Evolutionary conservation across 2,329 filamentous ascomycete genomes (phyloP).

Genomic region (Clonostachys sp.): DNA sequence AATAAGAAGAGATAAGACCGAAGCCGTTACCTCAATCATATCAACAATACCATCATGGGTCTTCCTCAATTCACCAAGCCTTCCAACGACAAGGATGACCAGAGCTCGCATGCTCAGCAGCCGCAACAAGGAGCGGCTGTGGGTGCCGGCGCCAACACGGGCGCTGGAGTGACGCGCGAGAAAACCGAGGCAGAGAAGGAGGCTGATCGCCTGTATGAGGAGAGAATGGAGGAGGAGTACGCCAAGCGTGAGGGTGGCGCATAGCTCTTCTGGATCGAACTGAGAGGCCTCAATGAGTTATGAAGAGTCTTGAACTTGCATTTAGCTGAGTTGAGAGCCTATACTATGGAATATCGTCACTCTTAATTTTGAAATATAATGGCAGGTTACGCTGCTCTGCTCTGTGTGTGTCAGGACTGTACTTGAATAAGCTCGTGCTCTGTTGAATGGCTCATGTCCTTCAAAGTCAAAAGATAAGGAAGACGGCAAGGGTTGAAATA

Average conservation of each 20-base stretch:
- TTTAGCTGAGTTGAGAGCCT: too few relatives aligned
- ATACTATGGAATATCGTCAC: too few relatives aligned
- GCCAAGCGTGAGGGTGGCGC: constrained; percentile 49
- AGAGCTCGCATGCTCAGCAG: constrained; percentile 7
- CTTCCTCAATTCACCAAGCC: constrained; percentile 11
- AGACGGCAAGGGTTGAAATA: too few relatives aligned
- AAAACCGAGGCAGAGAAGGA: constrained; percentile 45
- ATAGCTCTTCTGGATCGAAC: constrained; percentile 9
- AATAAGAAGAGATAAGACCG: neutral
- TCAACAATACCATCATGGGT: constrained; percentile 14
- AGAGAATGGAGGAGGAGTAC: constrained; percentile 51
- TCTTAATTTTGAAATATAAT: too few relatives aligned
- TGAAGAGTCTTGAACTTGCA: too few relatives aligned
- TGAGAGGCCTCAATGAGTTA: too few relatives aligned
- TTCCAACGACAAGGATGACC: neutral
- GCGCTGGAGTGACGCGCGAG: constrained; percentile 37
- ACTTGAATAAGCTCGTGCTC: too few relatives aligned
- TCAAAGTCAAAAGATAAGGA: too few relatives aligned
- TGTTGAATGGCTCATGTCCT: too few relatives aligned
- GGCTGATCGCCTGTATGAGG: constrained; percentile 44
- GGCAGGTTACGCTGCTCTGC: too few relatives aligned
- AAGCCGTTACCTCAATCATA: neutral
- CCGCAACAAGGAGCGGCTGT: constrained; percentile 13
- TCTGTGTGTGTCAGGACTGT: too few relatives aligned
- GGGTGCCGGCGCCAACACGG: constrained; percentile 43